Conservation (phyloP, 108 stramenopile genomes). For the Pseudonitzschia multiseries region DNA sequence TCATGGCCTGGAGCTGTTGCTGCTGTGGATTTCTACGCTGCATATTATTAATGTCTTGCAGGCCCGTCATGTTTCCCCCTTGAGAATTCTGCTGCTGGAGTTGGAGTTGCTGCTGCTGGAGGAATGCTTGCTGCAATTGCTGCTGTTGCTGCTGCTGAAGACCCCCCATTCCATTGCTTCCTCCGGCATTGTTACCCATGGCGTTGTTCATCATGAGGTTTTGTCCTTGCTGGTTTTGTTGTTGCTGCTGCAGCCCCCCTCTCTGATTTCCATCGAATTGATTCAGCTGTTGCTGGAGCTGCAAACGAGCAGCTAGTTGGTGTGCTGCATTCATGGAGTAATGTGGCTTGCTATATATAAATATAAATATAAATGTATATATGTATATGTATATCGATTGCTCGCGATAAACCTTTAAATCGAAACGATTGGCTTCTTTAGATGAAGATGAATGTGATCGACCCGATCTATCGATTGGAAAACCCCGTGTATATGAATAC, state of each 20-base stretch:
- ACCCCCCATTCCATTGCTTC: constrained; percentile 8
- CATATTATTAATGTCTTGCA: constrained; percentile 5
- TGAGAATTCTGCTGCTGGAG: constrained; percentile 24
- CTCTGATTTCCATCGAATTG: constrained; percentile 19
- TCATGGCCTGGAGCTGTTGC: constrained; percentile 33
- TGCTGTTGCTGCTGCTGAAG: constrained; percentile 26
- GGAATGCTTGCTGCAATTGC: constrained; percentile 29
- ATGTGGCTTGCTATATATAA: too few species aligned
- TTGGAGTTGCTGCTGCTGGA: constrained; percentile 29
- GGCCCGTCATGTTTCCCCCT: not conserved
- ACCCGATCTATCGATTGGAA: too few species aligned
- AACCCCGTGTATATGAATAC: too few species aligned
- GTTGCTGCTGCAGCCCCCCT: constrained; percentile 15
- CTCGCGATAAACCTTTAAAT: too few species aligned
- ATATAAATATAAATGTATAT: too few species aligned
- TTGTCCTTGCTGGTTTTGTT: constrained; percentile 2
- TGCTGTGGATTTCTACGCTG: constrained; percentile 13
- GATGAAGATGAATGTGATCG: too few species aligned
- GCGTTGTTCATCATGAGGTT: constrained; percentile 15
- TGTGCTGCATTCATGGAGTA: constrained; percentile 30
- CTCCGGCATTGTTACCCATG: constrained; percentile 25
- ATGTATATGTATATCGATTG: too few species aligned
- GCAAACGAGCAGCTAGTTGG: constrained; percentile 28
- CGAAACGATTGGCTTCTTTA: too few species aligned
- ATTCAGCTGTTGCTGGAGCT: constrained; percentile 33